Base-by-base conservation (phyloP, 1,284 basidiomycete genomes). In the Rhodotorula sp. region DNA sequence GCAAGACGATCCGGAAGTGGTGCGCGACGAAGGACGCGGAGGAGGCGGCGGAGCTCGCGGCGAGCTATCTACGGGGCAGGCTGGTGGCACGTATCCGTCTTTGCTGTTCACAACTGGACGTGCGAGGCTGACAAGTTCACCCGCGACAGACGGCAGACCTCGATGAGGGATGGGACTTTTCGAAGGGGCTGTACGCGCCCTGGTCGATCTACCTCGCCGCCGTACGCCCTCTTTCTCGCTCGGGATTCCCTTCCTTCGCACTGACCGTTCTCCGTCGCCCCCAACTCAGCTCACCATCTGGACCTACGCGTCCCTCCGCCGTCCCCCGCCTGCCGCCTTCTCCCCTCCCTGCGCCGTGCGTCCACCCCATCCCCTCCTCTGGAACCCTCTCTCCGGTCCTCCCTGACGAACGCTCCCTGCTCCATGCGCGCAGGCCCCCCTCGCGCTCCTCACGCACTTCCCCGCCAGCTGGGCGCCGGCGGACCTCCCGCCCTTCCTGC, bases 201-300 rank as follows among this genome's bases (percentile, higher is more conserved):
- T 61, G 60, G 60, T 32, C 60, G 1, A 29, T 51, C 48, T 61
- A 61, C 25, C 10, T 61, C 12, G 46, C 60, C 9, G n/a, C 60
- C 15, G 58, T 60, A 29, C 13, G 58, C 39, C 58, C 4, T 13
- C 3, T 32, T 3, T 6, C 17, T 5, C n/a, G n/a, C n/a, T n/a
- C n/a, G n/a, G n/a, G n/a, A n/a, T n/a, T n/a, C n/a, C 41, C 2
- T 19, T 7, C 5, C 17, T 22, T 0, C n/a, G 4, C 9, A 19
- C 41, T 60, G 29, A 60, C n/a, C 12, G 13, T 5, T 29, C 17
- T 12, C 12, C 41, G 22, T 3, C 55, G 22, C 12, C 39, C 15
- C n/a, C n/a, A n/a, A n/a, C n/a, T n/a, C 58, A 60, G 58, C 60
- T 61, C 34, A 46, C 48, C 6, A 29, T 61, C 46, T 61, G 60